Evolutionary conservation across 768 basidiomycete genomes (phyloP), one percentile per base, ranked within the genome.

Genomic region (Mycena rosella): DNA sequence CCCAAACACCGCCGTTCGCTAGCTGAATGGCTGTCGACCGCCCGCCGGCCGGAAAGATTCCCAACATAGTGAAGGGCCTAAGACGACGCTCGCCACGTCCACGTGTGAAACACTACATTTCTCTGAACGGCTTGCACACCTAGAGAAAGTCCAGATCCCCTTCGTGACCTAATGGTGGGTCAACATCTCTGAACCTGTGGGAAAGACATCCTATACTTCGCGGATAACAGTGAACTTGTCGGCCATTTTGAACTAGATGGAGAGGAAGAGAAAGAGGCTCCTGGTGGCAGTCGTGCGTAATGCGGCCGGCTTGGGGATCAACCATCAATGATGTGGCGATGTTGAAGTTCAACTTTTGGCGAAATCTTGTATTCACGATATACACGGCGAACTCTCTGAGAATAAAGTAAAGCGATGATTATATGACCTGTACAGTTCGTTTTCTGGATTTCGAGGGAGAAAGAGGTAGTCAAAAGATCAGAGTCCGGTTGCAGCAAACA

Each of bases 11-110:
- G 30, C 91, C 89, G 63, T 86, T 84, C 53, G 78, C 76, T 29
- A 96, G 81, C 78, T 85, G 88, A 75, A 96, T 82, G 0, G 95
- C 96, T 0, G 95, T 96, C 10, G 93, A 90, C 52, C 96, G 82
- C 26, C 95, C 94, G 0, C 96, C 96, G 27, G 96, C 79, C 9
- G 93, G 93, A 15, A 94, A 69, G 26, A 93, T 14, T 10, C 89
- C 88, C 63, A 85, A 87, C 42, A 93, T 86, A 10, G 87, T 75
- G 73, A 94, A 94, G 3, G 91, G 90, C 45, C 91, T 92, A 15
- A 3, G 32, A 14, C 38, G 44, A 45, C 51, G 20, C 11, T 29
- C 44, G 52, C 15, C 45, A 60, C 38, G 11, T 15, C 32, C 32
- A 40, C n/a, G 29, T 27, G 44, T 22, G 22, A 5, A 22, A 15